Base-by-base conservation (phyloP, 108 stramenopile genomes). In the Cyclotella distinguenda region DNA sequence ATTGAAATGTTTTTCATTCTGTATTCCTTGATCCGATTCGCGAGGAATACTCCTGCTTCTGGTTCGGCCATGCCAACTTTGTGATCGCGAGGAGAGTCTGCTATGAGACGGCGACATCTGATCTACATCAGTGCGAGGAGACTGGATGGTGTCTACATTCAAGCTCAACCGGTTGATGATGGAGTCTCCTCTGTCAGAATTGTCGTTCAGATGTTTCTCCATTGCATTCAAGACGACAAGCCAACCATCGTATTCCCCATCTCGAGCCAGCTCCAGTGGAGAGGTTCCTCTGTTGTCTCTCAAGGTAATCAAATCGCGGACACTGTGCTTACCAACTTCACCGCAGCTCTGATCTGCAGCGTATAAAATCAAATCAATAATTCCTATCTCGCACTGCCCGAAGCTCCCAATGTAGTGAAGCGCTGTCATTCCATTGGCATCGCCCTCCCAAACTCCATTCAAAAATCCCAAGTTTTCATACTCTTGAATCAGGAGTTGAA, bases 381-480 rank as follows among this genome's bases (percentile, higher is more conserved):
- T 36, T 10, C 54, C 56, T 32, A 39, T 42, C 26, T 64, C 71
- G 19, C 23, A 46, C 18, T 31, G 61, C 32, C 71, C 71, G 36
- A 36, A 72, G 13, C 32, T 32, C 27, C 51, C 63, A n/a, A 72
- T 26, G 31, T 72, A 72, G 33, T 72, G 71, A 16, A 72, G 28
- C 0, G 71, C 55, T 22, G 64, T 36, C 71, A 72, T 72, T 13
- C 71, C 71, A 12, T 57, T 55, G 23, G 43, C 63, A 58, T 72
- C 71, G n/a, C 28, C 64, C 34, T 64, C 62, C 27, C 48, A 33
- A 26, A 56, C 56, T 26, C 51, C 61, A 4, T 27, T 44, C 0
- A 33, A 35, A 58, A 39, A 58, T 8, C 15, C 19, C 56, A 31
- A 21, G 7, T 26, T 16, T 5, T 26, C 26, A 26, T 15, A 7